phyloP scores from a whole-genome alignment of 495 filamentous ascomycete genomes.

The Hypoxylon perforatum region DNA sequence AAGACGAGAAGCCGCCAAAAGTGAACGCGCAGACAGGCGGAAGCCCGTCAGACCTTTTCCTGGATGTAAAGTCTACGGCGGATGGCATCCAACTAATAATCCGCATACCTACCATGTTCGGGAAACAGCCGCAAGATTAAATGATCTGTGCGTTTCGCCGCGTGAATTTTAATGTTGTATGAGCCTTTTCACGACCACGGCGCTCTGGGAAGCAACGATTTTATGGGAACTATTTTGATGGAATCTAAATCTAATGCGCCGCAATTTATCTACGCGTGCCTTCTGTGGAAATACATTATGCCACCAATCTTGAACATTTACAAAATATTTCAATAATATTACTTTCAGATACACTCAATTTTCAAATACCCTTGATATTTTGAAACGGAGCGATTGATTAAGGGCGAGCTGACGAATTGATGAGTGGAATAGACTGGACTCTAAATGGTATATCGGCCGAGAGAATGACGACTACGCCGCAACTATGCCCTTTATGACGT shows the following conservation, averaged over 20 bases:
- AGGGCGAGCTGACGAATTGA: too few relatives aligned
- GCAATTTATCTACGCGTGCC: too few relatives aligned
- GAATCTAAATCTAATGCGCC: too few relatives aligned
- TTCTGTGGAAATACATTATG: too few relatives aligned
- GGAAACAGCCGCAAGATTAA: conserved; percentile 30
- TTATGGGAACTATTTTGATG: too few relatives aligned
- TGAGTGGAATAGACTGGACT: too few relatives aligned
- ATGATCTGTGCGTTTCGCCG: neutral
- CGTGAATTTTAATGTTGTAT: neutral
- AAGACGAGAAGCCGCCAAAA: conserved; percentile 50
- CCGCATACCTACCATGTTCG: conserved; percentile 62
- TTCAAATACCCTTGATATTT: too few relatives aligned
- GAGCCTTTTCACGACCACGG: neutral
- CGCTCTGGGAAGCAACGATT: too few relatives aligned
- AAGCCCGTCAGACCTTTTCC: conserved; percentile 62
- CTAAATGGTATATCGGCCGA: conserved; percentile 7
- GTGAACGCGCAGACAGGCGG: conserved; percentile 48
- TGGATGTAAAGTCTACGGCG: conserved; percentile 63
- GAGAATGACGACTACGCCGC: neutral
- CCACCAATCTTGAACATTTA: too few relatives aligned
- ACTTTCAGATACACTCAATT: too few relatives aligned
- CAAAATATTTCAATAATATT: too few relatives aligned
- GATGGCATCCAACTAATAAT: conserved; percentile 64
- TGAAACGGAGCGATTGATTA: too few relatives aligned
- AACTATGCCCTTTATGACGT: conserved; percentile 40